Base-by-base conservation (phyloP, 352 stramenopile species). In the Phytophthora melonis region DNA sequence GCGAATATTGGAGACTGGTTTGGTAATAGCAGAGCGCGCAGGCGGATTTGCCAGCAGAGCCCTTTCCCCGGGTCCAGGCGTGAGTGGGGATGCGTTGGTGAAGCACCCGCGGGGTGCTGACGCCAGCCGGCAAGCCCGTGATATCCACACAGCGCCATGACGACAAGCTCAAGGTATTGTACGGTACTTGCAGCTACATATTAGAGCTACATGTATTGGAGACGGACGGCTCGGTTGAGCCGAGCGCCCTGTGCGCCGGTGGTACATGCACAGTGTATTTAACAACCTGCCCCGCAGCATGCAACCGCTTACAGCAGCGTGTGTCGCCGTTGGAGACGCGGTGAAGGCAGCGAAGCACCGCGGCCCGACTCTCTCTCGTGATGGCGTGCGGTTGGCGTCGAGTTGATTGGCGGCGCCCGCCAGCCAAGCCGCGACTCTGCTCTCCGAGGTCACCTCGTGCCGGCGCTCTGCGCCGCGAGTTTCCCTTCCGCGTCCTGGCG, bases 1-100 rank as follows among this genome's bases (percentile, higher is more conserved):
- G 39, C 39, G 56, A 61, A 64, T 68, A 68, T 76, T 76, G 69
- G 64, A 58, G 57, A 76, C 39, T 76, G 67, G 36, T 45, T 45
- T 16, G 36, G 6, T 45, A 45, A 27, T 27, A 27, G 36, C 36
- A 45, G 36, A 45, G 25, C 58, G 68, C 45, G n/a, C 34, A 27
- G 45, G 34, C 34, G 25, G 68, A 74, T 74, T 74, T 74, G 61
- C 54, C 50, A 14, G 30, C 36, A 5, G 27, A 63, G 50, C 63
- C 52, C 66, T 45, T 63, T 45, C 27, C 49, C 41, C 30, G 19
- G 27, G 19, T 10, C 23, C 11, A n/a, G 58, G n/a, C 34, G 23
- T 5, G 19, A 18, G 11, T 50, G 52, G 57, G 43, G 69, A 76
- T 76, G 69, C 68, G 69, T 76, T 21, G 56, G 41, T 63, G 50